These are phyloP conservation scores for Gyrodon tennesseensis DNA, from an alignment of 1,284 basidiomycete genomes.

Conservation along the genomic window DNA sequence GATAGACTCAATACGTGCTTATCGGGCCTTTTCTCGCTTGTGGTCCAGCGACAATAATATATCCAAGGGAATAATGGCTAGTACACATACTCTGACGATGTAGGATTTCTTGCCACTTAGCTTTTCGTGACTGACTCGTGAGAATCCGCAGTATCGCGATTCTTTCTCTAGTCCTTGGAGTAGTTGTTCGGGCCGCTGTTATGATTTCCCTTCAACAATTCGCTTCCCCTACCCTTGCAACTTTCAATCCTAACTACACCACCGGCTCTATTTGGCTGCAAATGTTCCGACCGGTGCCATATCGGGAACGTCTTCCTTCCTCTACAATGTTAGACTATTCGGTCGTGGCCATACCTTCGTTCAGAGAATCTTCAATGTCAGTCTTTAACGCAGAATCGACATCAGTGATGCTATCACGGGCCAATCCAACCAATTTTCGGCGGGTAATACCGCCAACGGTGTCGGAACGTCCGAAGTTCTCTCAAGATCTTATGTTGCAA, in stretches of 20 bases:
- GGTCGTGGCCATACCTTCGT: constrained; percentile 45
- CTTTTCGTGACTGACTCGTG: constrained; percentile 23
- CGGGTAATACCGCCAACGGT: constrained; percentile 37
- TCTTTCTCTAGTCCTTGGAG: constrained; percentile 65
- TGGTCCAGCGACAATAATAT: constrained; percentile 46
- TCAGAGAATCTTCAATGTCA: constrained; percentile 60
- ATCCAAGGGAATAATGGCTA: constrained; percentile 45
- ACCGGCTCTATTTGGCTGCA: constrained; percentile 39
- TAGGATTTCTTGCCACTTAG: constrained; percentile 43
- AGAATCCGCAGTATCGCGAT: constrained; percentile 57
- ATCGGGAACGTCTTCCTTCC: constrained; percentile 46
- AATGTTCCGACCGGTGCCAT: constrained; percentile 41
- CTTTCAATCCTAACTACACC: constrained; percentile 28
- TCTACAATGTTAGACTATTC: constrained; percentile 40
- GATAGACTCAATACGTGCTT: constrained; percentile 49
- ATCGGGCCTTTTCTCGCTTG: constrained; percentile 52
- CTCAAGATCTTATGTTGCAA: constrained; percentile 48
- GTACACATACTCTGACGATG: constrained; percentile 63
- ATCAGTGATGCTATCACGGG: constrained; percentile 32
- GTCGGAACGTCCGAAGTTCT: constrained; percentile 42
- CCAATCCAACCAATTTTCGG: constrained; percentile 31
- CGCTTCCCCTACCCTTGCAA: constrained; percentile 27
- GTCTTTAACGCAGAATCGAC: constrained; percentile 47
- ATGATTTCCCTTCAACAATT: constrained; percentile 45
- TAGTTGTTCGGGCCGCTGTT: constrained; percentile 58